Conservation (phyloP, 306 rosid genomes). For the Cucumis melo region DNA sequence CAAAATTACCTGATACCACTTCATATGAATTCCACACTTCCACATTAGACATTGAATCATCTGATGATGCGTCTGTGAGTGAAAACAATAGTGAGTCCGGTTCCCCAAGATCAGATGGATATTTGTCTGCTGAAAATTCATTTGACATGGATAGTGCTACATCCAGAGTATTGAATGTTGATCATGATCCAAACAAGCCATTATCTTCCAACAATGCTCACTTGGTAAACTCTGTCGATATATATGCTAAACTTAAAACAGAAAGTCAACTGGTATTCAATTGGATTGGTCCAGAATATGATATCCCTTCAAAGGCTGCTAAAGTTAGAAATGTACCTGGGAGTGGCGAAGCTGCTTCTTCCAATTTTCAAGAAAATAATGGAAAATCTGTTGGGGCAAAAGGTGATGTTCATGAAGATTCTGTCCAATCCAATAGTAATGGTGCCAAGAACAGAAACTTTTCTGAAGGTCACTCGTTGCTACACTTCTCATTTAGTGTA, state of each 20-base stretch:
- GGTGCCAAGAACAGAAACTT: constrained; percentile 13
- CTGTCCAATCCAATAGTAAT: constrained; percentile 12
- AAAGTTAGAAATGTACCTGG: constrained; percentile 10
- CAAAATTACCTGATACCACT: constrained; percentile 41
- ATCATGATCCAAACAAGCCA: constrained; percentile 25
- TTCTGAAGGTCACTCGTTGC: constrained; percentile 27
- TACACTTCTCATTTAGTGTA: constrained; percentile 23
- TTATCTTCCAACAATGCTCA: constrained; percentile 68
- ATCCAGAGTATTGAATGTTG: constrained; percentile 10
- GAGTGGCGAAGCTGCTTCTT: constrained; percentile 19
- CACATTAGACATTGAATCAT: constrained; percentile 26
- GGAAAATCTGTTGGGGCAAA: constrained; percentile 19
- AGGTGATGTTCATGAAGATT: constrained; percentile 13
- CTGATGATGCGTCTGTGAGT: constrained; percentile 59
- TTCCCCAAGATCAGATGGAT: constrained; percentile 41
- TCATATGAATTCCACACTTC: constrained; percentile 73
- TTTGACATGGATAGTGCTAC: constrained; percentile 23
- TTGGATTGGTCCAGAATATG: constrained; percentile 21
- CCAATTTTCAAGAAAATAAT: constrained; percentile 45
- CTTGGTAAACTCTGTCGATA: constrained; percentile 41
- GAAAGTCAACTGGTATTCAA: constrained; percentile 14
- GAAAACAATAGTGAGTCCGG: constrained; percentile 42
- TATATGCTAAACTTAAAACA: constrained; percentile 24
- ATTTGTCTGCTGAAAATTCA: constrained; percentile 22
- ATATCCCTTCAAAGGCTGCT: constrained; percentile 14